Evolutionary conservation across 345 rosid genomes (phyloP).

Genomic region (Dipteronia sinensis): DNA sequence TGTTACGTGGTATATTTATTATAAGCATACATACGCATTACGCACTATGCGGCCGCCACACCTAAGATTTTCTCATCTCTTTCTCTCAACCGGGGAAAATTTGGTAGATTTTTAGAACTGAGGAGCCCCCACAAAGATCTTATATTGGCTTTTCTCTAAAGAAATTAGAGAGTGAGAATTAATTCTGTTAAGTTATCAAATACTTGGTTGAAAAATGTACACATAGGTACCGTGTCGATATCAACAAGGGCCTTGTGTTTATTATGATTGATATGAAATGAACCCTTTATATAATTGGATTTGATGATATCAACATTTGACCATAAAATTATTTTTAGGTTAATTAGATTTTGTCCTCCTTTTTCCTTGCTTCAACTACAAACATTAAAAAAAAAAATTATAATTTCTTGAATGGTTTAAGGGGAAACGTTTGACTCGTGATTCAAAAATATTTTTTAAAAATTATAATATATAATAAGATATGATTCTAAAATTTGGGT

Average conservation of each 20-base stretch:
- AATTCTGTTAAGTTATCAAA: background rate
- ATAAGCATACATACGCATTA: too few relatives aligned
- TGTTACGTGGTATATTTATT: too few relatives aligned
- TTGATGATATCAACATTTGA: background rate
- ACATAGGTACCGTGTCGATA: conserved; percentile 4
- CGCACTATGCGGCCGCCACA: too few relatives aligned
- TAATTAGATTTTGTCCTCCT: background rate
- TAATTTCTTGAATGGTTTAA: background rate
- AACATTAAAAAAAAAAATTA: background rate
- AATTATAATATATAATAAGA: too few relatives aligned
- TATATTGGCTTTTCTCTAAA: background rate
- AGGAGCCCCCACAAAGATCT: conserved; percentile 1
- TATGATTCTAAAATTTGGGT: too few relatives aligned
- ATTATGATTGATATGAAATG: background rate
- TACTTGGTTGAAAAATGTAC: conserved; percentile 7
- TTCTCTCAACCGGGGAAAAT: background rate
- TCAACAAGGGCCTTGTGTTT: background rate
- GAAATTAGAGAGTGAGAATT: background rate
- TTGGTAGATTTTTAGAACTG: background rate
- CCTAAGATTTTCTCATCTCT: background rate
- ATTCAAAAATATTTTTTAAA: too few relatives aligned
- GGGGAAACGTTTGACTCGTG: background rate
- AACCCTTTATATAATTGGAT: background rate
- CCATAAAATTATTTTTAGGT: background rate
- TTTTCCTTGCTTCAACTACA: conserved; percentile 4